These are phyloP conservation scores for Apiospora pterosperma DNA, from an alignment of 2,329 filamentous ascomycete genomes.

Conservation along the genomic window DNA sequence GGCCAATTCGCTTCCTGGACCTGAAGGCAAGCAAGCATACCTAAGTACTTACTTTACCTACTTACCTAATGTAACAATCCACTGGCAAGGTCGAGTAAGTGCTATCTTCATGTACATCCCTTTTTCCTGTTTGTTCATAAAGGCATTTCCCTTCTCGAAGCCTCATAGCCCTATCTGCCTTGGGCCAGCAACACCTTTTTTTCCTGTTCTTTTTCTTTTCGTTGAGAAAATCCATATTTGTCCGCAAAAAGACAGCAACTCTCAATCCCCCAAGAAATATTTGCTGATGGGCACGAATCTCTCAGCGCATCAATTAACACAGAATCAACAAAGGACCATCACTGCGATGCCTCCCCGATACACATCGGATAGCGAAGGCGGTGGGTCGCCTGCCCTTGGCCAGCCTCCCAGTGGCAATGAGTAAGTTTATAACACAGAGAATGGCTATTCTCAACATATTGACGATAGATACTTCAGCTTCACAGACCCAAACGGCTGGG, in stretches of 20 bases:
- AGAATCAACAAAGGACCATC: not conserved
- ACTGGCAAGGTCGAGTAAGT: not conserved
- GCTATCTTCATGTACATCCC: not conserved
- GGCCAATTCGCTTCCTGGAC: not conserved
- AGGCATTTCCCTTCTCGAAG: not conserved
- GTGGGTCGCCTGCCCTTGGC: not conserved
- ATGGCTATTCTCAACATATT: too few species aligned
- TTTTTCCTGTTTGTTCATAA: not conserved
- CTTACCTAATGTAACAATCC: not conserved
- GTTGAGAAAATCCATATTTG: not conserved
- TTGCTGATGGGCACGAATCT: not conserved
- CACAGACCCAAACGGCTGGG: not conserved
- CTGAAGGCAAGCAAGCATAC: too few species aligned
- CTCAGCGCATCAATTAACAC: not conserved
- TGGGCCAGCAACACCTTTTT: not conserved
- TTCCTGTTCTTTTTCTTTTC: not conserved
- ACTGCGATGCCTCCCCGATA: not conserved
- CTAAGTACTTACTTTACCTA: too few species aligned
- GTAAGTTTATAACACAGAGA: too few species aligned
- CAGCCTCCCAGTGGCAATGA: not conserved
- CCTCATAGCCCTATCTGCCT: too few species aligned
- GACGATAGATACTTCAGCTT: too few species aligned
- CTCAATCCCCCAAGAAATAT: not conserved
- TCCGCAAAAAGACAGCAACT: not conserved
- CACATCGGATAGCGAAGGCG: not conserved